A percentile compares a stretch with the other conserved stretches of the same genome.
Conservation (phyloP, 1,139 yeast genomes). For the Dujonia santamariae region DNA sequence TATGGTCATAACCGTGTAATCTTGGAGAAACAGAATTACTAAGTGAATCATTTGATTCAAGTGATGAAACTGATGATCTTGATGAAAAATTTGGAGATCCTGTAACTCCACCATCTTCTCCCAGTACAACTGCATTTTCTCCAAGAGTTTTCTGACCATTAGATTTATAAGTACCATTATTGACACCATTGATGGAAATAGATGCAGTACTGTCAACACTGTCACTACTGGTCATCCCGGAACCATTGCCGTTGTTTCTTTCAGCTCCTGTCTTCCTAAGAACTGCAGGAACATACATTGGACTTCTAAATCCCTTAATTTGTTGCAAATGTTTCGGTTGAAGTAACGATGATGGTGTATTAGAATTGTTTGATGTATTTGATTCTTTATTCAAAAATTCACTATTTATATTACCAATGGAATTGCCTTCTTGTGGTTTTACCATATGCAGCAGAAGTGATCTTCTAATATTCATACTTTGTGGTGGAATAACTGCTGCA, state of each 20-base stretch:
- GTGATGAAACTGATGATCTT: slow-evolving; percentile 31
- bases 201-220: too few relatives aligned
- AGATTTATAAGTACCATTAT: background rate
- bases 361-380: slow-evolving; percentile 9
- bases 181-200: background rate
- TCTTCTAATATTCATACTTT: slow-evolving; percentile 19
- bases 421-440: slow-evolving; percentile 2
- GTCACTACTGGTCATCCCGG: too few relatives aligned
- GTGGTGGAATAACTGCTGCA: slow-evolving; percentile 27
- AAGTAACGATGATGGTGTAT: slow-evolving; percentile 11
- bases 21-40: slow-evolving; percentile 14
- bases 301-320: slow-evolving; percentile 72
- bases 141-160: background rate
- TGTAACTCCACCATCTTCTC: too few relatives aligned
- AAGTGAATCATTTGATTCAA: slow-evolving; percentile 35
- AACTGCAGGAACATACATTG: slow-evolving; percentile 89
- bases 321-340: slow-evolving; percentile 42
- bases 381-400: slow-evolving; percentile 7
- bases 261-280: slow-evolving; percentile 49
- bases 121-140: background rate
- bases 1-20: slow-evolving; percentile 5
- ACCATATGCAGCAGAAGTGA: slow-evolving; percentile 8
- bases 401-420: background rate
- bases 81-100: slow-evolving; percentile 17
- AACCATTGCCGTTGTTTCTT: too few relatives aligned